These are phyloP conservation scores for Pseudocercospora fuligena DNA, from an alignment of 2,329 filamentous ascomycete species.

Conservation along the genomic window DNA sequence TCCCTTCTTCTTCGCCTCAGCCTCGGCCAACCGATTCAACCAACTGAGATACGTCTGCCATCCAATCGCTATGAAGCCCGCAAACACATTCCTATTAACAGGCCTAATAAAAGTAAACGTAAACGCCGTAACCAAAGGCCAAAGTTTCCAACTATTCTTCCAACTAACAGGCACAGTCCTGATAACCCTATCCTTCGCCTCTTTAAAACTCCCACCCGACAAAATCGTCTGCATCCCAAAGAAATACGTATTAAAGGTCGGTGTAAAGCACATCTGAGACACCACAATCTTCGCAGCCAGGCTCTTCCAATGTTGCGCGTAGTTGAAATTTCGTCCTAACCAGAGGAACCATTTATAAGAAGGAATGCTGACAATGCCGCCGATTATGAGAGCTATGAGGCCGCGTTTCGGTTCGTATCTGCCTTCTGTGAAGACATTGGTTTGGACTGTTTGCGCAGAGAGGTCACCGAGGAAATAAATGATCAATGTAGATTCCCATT, in stretches of 20 bases:
- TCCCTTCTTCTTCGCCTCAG: constrained; percentile 47
- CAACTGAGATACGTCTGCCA: constrained; percentile 93
- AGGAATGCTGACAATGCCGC: constrained; percentile 74
- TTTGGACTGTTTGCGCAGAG: constrained; percentile 70
- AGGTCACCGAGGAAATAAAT: constrained; percentile 82
- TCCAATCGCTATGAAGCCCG: constrained; percentile 75
- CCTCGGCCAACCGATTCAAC: constrained; percentile 75
- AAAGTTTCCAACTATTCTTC: constrained; percentile 81
- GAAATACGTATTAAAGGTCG: constrained; percentile 61
- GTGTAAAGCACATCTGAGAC: constrained; percentile 81
- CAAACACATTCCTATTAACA: constrained; percentile 80
- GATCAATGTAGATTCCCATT: constrained; percentile 73
- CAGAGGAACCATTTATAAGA: constrained; percentile 84
- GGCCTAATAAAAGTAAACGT: constrained; percentile 82
- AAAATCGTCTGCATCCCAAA: constrained; percentile 57
- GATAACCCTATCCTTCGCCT: constrained; percentile 72
- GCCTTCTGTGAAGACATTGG: constrained; percentile 31
- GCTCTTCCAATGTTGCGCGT: constrained; percentile 70
- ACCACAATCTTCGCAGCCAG: constrained; percentile 77
- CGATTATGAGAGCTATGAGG: constrained; percentile 73
- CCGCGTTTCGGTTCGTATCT: constrained; percentile 73
- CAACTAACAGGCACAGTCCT: constrained; percentile 78
- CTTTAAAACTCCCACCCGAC: constrained; percentile 64
- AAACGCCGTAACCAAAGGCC: constrained; percentile 85
- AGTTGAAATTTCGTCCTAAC: constrained; percentile 83